phyloP scores from a whole-genome alignment of 306 rosid genomes.

The Medicago lupulina region DNA sequence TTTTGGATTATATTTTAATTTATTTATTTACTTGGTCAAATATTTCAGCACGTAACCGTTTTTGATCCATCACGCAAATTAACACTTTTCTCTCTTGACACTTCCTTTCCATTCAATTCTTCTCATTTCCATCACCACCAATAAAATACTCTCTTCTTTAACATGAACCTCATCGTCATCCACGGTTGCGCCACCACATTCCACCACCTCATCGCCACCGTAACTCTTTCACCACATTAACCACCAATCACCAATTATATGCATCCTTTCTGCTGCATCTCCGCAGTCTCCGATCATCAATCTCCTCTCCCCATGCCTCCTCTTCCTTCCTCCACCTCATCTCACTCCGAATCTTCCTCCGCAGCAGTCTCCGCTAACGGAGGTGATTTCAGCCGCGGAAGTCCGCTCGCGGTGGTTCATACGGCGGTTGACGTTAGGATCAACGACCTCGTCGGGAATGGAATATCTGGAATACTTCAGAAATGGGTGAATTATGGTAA shows the following conservation, averaged over 20 bases:
- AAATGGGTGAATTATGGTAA: constrained; percentile 96
- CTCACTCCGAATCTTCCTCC: constrained; percentile 56
- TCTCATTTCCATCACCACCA: background rate
- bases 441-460: constrained; percentile 86
- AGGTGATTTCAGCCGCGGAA: constrained; percentile 4
- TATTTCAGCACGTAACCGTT: constrained; percentile 49
- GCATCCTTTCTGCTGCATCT: constrained; percentile 60
- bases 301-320: constrained; percentile 54
- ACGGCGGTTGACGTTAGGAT: constrained; percentile 70
- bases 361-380: constrained; percentile 40
- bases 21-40: constrained; percentile 1
- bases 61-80: constrained; percentile 41
- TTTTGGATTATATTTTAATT: too few species aligned
- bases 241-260: constrained; percentile 47
- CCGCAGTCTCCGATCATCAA: constrained; percentile 67
- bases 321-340: constrained; percentile 43
- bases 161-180: constrained; percentile 44
- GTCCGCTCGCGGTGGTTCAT: constrained; percentile 31
- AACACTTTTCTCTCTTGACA: constrained; percentile 16
- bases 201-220: background rate
- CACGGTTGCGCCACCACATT: constrained; percentile 27
- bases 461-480: constrained; percentile 75
- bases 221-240: constrained; percentile 17
- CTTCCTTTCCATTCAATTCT: constrained; percentile 28
- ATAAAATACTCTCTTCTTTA: background rate